Percentiles rank a stretch among this genome's conserved stretches.
These are phyloP conservation scores for Aspergillus fumigatus DNA, from an alignment of 2,329 filamentous ascomycete genomes.

Conservation along the genomic window DNA sequence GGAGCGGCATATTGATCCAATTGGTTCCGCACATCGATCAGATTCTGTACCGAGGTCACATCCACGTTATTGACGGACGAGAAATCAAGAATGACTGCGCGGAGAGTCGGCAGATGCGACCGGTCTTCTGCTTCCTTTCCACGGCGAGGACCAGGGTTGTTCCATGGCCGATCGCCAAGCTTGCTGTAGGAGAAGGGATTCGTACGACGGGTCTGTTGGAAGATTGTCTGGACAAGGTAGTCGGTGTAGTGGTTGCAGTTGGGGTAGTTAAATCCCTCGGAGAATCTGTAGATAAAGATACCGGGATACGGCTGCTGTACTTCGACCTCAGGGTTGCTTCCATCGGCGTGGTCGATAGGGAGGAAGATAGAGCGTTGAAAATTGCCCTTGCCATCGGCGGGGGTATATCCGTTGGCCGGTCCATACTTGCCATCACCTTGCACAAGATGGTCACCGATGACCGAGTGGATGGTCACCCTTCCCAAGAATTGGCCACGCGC, in stretches of 20 bases:
- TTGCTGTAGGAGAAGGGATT: constrained; percentile 62
- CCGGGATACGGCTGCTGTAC: constrained; percentile 83
- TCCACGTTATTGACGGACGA: constrained; percentile 91
- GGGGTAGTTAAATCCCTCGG: constrained; percentile 93
- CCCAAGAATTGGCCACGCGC: constrained; percentile 81
- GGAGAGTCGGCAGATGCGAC: constrained; percentile 61
- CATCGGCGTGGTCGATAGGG: constrained; percentile 81
- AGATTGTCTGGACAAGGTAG: constrained; percentile 65
- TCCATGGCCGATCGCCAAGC: constrained; percentile 84
- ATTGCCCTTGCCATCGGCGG: constrained; percentile 41
- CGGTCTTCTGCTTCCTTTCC: constrained; percentile 48
- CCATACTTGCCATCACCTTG: constrained; percentile 62
- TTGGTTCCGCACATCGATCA: constrained; percentile 93
- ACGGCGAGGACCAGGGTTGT: constrained; percentile 73
- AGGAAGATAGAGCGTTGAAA: constrained; percentile 75
- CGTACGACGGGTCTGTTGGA: constrained; percentile 69
- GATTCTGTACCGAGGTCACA: constrained; percentile 82
- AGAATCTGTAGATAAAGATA: constrained; percentile 92
- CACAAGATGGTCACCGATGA: constrained; percentile 69
- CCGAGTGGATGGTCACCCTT: constrained; percentile 75
- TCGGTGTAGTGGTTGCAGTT: constrained; percentile 89
- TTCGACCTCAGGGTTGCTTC: constrained; percentile 78
- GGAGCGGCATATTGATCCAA: constrained; percentile 80
- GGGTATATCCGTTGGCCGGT: constrained; percentile 40
- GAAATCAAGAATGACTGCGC: constrained; percentile 91